A percentile compares a stretch with the other conserved stretches of the same genome.
phyloP scores from a whole-genome alignment of 139 green algal species.

The Chloropicon primus region DNA sequence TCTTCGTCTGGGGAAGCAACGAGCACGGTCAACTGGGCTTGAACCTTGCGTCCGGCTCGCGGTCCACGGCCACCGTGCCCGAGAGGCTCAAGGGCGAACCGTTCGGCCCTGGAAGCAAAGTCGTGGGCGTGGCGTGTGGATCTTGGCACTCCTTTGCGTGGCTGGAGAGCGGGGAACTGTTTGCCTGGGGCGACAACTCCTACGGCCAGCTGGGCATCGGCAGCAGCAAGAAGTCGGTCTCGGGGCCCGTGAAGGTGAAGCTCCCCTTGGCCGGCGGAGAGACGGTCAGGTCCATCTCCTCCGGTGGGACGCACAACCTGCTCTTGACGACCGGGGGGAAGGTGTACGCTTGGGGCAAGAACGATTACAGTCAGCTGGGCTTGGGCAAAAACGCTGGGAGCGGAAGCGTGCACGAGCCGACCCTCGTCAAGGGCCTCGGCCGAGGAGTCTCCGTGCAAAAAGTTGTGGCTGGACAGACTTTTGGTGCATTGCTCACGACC shows the following conservation, averaged over 20 bases:
- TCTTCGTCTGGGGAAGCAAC: constrained; percentile 28
- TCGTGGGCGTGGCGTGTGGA: neutral
- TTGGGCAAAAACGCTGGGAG: neutral
- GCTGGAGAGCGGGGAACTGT: neutral
- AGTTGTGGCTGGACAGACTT: neutral
- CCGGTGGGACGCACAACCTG: constrained; percentile 27
- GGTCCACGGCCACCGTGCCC: neutral
- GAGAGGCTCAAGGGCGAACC: no score
- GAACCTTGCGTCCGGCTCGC: no score
- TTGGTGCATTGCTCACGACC: neutral
- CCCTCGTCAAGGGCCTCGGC: neutral
- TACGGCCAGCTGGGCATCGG: constrained; percentile 12
- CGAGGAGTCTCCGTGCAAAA: neutral
- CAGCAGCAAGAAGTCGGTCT: neutral
- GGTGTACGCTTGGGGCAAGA: constrained; percentile 13
- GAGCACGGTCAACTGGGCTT: constrained; percentile 21
- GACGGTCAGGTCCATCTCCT: neutral
- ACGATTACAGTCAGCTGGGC: constrained; percentile 5
- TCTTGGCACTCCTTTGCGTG: neutral
- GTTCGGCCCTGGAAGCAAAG: neutral
- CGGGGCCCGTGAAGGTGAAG: neutral
- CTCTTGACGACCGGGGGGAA: constrained; percentile 25
- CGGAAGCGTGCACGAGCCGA: neutral
- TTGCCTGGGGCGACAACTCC: constrained; percentile 15
- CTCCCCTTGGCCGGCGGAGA: neutral